Base-by-base conservation (phyloP, 2,329 filamentous ascomycete species). In the Neodidymelliopsis sp. region DNA sequence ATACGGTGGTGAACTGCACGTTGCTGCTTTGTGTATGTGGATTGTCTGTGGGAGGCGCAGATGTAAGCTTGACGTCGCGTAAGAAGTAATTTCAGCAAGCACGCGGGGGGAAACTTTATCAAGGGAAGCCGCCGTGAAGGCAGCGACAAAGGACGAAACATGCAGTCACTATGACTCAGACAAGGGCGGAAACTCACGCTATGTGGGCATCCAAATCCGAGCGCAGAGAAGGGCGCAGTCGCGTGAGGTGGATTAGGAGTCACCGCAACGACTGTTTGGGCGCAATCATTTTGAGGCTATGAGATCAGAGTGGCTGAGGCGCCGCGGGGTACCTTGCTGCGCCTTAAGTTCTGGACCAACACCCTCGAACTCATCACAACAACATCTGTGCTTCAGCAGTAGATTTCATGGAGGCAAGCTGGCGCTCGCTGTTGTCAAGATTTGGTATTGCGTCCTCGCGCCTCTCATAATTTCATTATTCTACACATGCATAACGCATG, bases 161-260 rank as follows among this genome's bases (percentile, higher is more conserved):
- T 22, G 41, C 45, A 47, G 33, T 19, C 29, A 36, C 20, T 18
- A 49, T 58, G 52, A 58, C 24, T 25, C 29, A 31, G 41, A 27
- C 18, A 59, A 65, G 62, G 62, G 60, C 59, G 49, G 47, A 9
- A 36, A 50, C 47, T 50, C 35, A 50, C 47, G 16, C 30, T 50
- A 33, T 37, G 37, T 34, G 41, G 50, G 46, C 37, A 34, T 25
- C 18, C 4, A 53, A 55, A 24, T 6, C 42, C 38, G 25, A 19
- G 13, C 24, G 22, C 16, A 35, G 25, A 27, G 16, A 54, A 56
- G 46, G 50, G 54, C 50, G 54, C 41, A 48, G 41, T 22, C 24
- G 41, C 13, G 40, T 29, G 4, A 31, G 22, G 23, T 22, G 37
- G 22, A 31, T 36, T 48, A 29, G 34, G 45, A 52, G 44, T 52